phyloP scores from a whole-genome alignment of 164 flowering plant species.

The Magnolia changhungtana region DNA sequence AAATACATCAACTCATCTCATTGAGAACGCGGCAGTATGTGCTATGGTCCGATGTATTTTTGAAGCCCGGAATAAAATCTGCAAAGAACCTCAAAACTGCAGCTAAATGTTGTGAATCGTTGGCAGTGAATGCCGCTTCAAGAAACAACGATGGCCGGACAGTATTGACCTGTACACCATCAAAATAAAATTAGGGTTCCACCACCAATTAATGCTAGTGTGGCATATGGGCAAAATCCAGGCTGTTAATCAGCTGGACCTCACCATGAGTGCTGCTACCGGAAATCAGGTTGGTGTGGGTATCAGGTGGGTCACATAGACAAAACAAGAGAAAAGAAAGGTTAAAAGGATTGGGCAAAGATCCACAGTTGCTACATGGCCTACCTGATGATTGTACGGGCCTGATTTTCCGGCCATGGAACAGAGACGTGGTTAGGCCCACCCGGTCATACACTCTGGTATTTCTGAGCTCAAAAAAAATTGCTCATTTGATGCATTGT shows the following conservation, averaged over 20 bases:
- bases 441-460: no score
- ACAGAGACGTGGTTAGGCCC: no score
- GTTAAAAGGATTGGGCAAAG: neutral
- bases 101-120: constrained; percentile 71
- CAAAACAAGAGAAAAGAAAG: neutral
- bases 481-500: no score
- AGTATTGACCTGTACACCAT: constrained; percentile 57
- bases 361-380: no score
- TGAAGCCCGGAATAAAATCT: constrained; percentile 81
- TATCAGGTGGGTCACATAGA: neutral
- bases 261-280: neutral
- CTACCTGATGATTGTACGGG: no score
- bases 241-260: neutral
- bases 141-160: constrained; percentile 85
- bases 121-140: constrained; percentile 75
- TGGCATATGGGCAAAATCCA: neutral
- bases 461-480: no score
- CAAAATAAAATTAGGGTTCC: neutral
- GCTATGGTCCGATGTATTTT: constrained; percentile 53
- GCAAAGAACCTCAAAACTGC: constrained; percentile 81
- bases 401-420: no score
- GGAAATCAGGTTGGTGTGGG: neutral
- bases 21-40: constrained; percentile 48
- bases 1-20: constrained; percentile 21
- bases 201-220: neutral